These are phyloP conservation scores for Diaporthe citrichinensis DNA, from an alignment of 2,329 filamentous ascomycete genomes.

Conservation along the genomic window DNA sequence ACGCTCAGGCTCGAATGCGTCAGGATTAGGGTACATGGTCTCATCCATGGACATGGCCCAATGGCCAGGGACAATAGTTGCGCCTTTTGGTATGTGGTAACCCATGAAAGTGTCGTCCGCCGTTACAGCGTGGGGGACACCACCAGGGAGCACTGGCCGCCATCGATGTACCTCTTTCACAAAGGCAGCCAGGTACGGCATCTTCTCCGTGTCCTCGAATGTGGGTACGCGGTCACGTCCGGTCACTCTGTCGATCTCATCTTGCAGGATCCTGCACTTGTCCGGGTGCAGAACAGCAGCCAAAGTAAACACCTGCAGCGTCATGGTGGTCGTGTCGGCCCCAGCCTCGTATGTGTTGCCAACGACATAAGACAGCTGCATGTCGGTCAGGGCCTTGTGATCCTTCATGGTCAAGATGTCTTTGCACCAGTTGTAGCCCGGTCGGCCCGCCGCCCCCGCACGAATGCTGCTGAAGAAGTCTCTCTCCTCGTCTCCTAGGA, in stretches of 20 bases:
- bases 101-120: conserved; percentile 60
- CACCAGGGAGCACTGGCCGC: conserved; percentile 56
- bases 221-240: conserved; percentile 56
- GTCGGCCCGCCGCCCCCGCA: conserved; percentile 55
- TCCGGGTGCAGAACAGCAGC: conserved; percentile 61
- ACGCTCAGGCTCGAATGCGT: conserved; percentile 58
- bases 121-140: conserved; percentile 58
- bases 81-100: conserved; percentile 60
- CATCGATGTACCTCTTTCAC: conserved; percentile 61
- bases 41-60: conserved; percentile 52
- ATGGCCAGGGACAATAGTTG: conserved; percentile 58
- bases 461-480: conserved; percentile 47
- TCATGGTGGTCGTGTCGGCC: conserved; percentile 59
- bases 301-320: conserved; percentile 58
- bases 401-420: conserved; percentile 46
- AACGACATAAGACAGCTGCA: conserved; percentile 44
- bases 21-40: conserved; percentile 60
- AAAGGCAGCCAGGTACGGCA: conserved; percentile 59
- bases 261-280: conserved; percentile 58
- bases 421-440: conserved; percentile 37
- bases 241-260: conserved; percentile 57
- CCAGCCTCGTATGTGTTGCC: conserved; percentile 56
- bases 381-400: conserved; percentile 46
- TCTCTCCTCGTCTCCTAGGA: conserved; percentile 57
- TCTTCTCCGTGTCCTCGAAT: conserved; percentile 53